Conservation (phyloP, 805 yeast genomes). For the Saturnispora galanensis region DNA sequence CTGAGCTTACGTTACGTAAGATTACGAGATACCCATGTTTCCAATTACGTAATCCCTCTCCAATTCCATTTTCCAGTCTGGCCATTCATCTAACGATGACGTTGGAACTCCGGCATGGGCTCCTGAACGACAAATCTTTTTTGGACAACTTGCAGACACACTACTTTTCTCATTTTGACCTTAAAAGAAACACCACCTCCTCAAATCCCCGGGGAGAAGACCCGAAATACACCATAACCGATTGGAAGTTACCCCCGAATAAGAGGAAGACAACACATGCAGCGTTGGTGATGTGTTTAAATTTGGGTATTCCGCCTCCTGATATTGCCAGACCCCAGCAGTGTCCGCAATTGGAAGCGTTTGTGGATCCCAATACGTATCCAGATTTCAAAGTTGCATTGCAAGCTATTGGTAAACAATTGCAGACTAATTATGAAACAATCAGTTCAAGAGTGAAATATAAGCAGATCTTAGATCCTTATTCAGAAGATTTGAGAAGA, state of each 20-base stretch:
- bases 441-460: slow-evolving; percentile 79
- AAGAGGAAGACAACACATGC: slow-evolving; percentile 91
- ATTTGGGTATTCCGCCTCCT: slow-evolving; percentile 95
- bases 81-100: slow-evolving; percentile 9
- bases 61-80: not conserved
- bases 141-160: slow-evolving; percentile 23
- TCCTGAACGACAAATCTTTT: slow-evolving; percentile 24
- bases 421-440: slow-evolving; percentile 85
- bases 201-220: slow-evolving; percentile 63
- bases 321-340: slow-evolving; percentile 90
- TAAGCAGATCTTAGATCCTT: slow-evolving; percentile 87
- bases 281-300: slow-evolving; percentile 81
- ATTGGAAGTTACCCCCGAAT: slow-evolving; percentile 88
- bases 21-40: not conserved
- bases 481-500: slow-evolving; percentile 89
- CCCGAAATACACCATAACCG: slow-evolving; percentile 61
- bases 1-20: not conserved
- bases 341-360: slow-evolving; percentile 83
- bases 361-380: slow-evolving; percentile 80
- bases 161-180: slow-evolving; percentile 58
- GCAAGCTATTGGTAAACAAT: slow-evolving; percentile 79
- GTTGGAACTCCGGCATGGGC: slow-evolving; percentile 24
- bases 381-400: slow-evolving; percentile 85
- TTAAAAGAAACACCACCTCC: slow-evolving; percentile 83
- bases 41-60: not conserved